These are phyloP conservation scores for Bacidia rubella DNA, from an alignment of 495 filamentous ascomycete species.

Conservation along the genomic window DNA sequence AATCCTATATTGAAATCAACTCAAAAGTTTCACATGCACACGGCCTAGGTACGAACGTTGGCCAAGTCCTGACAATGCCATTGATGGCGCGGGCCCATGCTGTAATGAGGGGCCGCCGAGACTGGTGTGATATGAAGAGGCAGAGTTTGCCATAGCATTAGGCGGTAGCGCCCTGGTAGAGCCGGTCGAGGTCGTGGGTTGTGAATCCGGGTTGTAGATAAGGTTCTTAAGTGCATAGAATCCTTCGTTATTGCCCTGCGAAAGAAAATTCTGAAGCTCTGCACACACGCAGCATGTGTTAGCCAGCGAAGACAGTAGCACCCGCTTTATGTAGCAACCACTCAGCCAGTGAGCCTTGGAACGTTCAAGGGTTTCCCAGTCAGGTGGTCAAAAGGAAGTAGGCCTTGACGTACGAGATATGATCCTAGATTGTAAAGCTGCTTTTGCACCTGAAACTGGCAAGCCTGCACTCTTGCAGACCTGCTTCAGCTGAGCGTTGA, in stretches of 20 bases:
- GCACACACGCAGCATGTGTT: slow-evolving; percentile 13
- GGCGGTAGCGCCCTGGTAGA: neutral
- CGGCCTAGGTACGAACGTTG: no score
- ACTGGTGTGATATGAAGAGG: neutral
- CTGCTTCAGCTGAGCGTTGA: slow-evolving; percentile 59
- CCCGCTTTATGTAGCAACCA: no score
- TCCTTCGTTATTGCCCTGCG: slow-evolving; percentile 21
- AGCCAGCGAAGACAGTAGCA: no score
- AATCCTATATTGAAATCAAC: neutral
- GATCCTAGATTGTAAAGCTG: slow-evolving; percentile 61
- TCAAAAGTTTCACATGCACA: neutral
- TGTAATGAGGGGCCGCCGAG: neutral
- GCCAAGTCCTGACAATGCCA: neutral
- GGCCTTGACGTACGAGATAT: slow-evolving; percentile 50
- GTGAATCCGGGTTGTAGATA: slow-evolving; percentile 22
- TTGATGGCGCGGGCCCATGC: neutral
- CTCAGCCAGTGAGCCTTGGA: no score
- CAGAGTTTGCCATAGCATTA: neutral
- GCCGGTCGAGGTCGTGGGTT: neutral
- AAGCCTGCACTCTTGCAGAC: slow-evolving; percentile 60
- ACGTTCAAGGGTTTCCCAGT: neutral
- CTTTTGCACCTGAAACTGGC: slow-evolving; percentile 66
- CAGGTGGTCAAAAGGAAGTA: neutral
- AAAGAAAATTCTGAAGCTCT: slow-evolving; percentile 16
- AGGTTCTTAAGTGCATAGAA: slow-evolving; percentile 24